Conservation (phyloP, 1,284 basidiomycete genomes). For the Moesziomyces parantarcticus region DNA sequence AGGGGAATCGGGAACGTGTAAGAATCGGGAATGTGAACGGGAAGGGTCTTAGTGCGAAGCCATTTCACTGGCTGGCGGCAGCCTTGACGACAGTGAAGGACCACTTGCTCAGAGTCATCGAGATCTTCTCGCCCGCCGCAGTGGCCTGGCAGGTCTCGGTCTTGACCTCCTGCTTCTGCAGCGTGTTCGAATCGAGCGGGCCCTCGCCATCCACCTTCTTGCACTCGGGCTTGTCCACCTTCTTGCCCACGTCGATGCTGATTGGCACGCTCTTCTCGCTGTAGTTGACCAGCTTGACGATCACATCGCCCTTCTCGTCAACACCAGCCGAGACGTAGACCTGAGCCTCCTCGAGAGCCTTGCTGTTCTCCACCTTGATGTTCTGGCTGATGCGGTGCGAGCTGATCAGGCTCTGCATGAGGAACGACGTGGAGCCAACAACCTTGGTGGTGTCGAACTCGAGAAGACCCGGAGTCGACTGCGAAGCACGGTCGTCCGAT, state of each 20-base stretch:
- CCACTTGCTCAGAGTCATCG: slow-evolving; percentile 27
- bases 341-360: slow-evolving; percentile 26
- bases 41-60: not conserved
- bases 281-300: slow-evolving; percentile 55
- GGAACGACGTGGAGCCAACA: slow-evolving; percentile 75
- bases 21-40: not conserved
- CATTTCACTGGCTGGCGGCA: not conserved
- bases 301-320: slow-evolving; percentile 14
- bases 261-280: slow-evolving; percentile 16
- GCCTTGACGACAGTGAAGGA: slow-evolving; percentile 35
- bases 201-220: slow-evolving; percentile 27
- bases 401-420: slow-evolving; percentile 73
- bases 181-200: slow-evolving; percentile 41
- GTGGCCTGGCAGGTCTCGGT: slow-evolving; percentile 15
- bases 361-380: slow-evolving; percentile 26
- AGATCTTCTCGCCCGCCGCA: not conserved
- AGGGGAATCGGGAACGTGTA: not conserved
- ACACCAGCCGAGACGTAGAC: slow-evolving; percentile 42
- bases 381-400: slow-evolving; percentile 43
- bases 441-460: slow-evolving; percentile 71
- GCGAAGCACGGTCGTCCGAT: slow-evolving; percentile 65
- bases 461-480: slow-evolving; percentile 76
- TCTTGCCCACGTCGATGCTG: slow-evolving; percentile 11
- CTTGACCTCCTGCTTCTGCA: slow-evolving; percentile 28
- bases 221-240: slow-evolving; percentile 1